phyloP scores from a whole-genome alignment of 768 basidiomycete genomes.

The Myochromella boudieri region DNA sequence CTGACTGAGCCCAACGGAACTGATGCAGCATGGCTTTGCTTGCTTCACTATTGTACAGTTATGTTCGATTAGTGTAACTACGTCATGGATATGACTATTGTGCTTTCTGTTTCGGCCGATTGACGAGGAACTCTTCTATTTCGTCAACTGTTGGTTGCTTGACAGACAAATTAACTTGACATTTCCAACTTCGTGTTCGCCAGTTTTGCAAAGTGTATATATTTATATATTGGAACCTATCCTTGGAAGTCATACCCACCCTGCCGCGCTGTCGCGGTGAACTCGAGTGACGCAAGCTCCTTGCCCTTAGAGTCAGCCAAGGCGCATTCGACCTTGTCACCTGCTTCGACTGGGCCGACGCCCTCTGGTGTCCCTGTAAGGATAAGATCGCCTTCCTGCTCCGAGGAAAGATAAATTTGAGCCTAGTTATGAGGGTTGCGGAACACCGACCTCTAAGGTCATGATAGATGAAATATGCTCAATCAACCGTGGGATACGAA shows the following conservation, averaged over 20 bases:
- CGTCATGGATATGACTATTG: slow-evolving; percentile 1
- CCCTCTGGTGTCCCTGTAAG: slow-evolving; percentile 92
- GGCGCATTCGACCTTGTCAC: slow-evolving; percentile 77
- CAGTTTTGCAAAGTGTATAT: too few relatives aligned
- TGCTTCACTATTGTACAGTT: background rate
- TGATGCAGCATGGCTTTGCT: too few relatives aligned
- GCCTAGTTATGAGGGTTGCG: background rate
- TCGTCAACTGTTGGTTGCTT: background rate
- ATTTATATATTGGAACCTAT: background rate
- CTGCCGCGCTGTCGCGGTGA: slow-evolving; percentile 62
- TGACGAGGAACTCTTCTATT: too few relatives aligned
- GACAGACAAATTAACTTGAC: background rate
- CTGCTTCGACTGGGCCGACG: slow-evolving; percentile 74
- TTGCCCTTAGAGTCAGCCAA: slow-evolving; percentile 57
- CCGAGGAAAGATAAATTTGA: background rate
- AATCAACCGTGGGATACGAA: slow-evolving; percentile 84
- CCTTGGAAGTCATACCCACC: slow-evolving; percentile 55
- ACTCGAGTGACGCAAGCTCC: slow-evolving; percentile 60
- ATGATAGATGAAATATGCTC: slow-evolving; percentile 94
- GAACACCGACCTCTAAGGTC: slow-evolving; percentile 76
- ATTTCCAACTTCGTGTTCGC: background rate
- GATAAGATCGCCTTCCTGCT: slow-evolving; percentile 87
- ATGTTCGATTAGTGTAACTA: slow-evolving; percentile 2
- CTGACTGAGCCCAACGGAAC: background rate
- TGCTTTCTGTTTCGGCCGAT: background rate